Conservation (phyloP, 1,139 yeast genomes). For the Eremothecium gossypii region DNA sequence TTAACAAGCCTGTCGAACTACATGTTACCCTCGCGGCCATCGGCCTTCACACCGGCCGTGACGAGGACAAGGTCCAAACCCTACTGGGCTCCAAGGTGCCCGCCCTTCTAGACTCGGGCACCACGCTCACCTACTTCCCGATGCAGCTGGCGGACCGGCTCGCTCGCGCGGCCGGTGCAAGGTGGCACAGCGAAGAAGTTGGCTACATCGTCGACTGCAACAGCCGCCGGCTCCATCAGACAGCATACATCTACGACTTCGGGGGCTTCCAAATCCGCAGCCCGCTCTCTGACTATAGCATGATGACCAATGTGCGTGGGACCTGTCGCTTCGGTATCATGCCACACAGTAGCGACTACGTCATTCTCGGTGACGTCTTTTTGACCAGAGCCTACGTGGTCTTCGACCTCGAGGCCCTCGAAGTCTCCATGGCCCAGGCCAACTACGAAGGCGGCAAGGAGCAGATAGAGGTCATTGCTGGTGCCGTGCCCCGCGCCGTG, state of each 20-base stretch:
- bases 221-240: constrained; percentile 15
- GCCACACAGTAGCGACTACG: constrained; percentile 25
- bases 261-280: constrained; percentile 43
- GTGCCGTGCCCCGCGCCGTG: constrained; percentile 40
- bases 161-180: constrained; percentile 32
- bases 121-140: constrained; percentile 40
- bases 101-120: constrained; percentile 44
- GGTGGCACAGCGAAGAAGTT: constrained; percentile 29
- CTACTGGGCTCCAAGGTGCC: constrained; percentile 25
- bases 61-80: constrained; percentile 8
- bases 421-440: constrained; percentile 63
- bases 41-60: constrained; percentile 17
- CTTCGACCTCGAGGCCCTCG: constrained; percentile 58
- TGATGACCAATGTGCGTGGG: constrained; percentile 10
- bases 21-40: constrained; percentile 39
- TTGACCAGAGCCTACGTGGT: constrained; percentile 68
- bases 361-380: constrained; percentile 64
- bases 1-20: constrained; percentile 31
- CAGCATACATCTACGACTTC: constrained; percentile 38
- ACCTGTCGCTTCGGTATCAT: constrained; percentile 32
- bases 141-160: constrained; percentile 24
- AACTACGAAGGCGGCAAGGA: constrained; percentile 26
- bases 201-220: constrained; percentile 33
- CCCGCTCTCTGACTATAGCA: constrained; percentile 38
- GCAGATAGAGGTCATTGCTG: constrained; percentile 36